Evolutionary conservation across 1,284 basidiomycete species (phyloP), one percentile per base, ranked within the genome.

Genomic region (Apiotrichum brassicae): DNA sequence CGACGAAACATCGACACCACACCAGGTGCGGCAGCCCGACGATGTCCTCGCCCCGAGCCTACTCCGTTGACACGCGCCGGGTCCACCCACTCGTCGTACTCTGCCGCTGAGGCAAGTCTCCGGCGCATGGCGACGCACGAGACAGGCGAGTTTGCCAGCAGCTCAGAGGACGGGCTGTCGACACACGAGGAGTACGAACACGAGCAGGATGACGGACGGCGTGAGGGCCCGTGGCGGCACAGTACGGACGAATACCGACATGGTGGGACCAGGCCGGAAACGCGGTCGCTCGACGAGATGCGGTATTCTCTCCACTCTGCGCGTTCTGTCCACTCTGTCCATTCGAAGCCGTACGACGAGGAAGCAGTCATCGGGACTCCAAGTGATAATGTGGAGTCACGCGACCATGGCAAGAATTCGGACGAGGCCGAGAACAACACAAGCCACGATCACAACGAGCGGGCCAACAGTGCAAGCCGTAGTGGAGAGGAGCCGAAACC

Each of bases 81-180:
- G 16, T 46, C 43, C 19, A 19, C 19, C 4, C 20, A 18, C 19
- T 51, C 45, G 11, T 11, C 46, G 20, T 40, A 51, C 26, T 33
- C 30, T 6, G 28, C 28, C 6, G 49, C 49, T 0, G 49, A 45
- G 2, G 40, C 32, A 13, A 43, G 40, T 20, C 45, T 71, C 22
- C 50, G 67, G 20, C 61, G 67, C 14, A 71, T 71, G 66, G 64
- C 65, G 9, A 70, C 69, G 23, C 66, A 70, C 50, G 69, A 71
- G 51, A 71, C 67, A 2, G 69, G 69, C 16, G 62, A 62, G n/a
- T 52, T 55, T 7, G 56, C 46, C 6, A 44, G 44, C 20, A 39
- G 42, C n/a, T 49, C 65, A 50, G 51, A 30, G 7, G 54, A 48
- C 16, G 38, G 37, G 13, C 47, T 52, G n/a, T 36, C 49, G 24